Percentiles rank a stretch among this genome's conserved stretches.
phyloP scores from a whole-genome alignment of 2,329 filamentous ascomycete species.

The Colletotrichum liriopes region DNA sequence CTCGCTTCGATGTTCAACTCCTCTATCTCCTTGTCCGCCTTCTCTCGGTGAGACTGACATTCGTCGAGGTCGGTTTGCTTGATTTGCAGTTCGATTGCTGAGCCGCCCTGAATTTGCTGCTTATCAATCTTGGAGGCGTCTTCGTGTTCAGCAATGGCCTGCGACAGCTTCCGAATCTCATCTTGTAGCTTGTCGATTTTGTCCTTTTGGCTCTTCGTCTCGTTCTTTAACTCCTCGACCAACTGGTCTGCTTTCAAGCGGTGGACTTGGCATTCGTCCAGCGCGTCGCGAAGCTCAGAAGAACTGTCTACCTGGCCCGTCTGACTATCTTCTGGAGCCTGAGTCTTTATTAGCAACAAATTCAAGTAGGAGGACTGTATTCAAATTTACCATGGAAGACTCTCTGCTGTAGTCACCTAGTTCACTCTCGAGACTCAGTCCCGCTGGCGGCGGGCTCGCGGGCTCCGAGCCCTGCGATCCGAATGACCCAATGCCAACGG shows the following conservation, averaged over 20 bases:
- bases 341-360: not conserved
- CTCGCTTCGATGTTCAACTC: not conserved
- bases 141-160: not conserved
- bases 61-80: not conserved
- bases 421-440: slow-evolving; percentile 8
- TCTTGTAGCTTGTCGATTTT: not conserved
- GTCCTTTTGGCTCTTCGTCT: not conserved
- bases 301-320: not conserved
- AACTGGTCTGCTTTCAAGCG: not conserved
- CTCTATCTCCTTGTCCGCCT: not conserved
- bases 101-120: not conserved
- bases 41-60: not conserved
- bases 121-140: not conserved
- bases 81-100: not conserved
- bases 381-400: not conserved
- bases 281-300: not conserved
- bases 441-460: not conserved
- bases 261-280: not conserved
- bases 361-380: not conserved
- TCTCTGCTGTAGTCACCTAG: not conserved
- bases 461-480: not conserved
- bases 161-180: not conserved
- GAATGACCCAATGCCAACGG: not conserved
- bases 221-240: not conserved
- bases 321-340: slow-evolving; percentile 2